Evolutionary conservation across 352 stramenopile species (phyloP), one percentile per base, ranked within the genome.

Genomic region (Pythium folliculosum): DNA sequence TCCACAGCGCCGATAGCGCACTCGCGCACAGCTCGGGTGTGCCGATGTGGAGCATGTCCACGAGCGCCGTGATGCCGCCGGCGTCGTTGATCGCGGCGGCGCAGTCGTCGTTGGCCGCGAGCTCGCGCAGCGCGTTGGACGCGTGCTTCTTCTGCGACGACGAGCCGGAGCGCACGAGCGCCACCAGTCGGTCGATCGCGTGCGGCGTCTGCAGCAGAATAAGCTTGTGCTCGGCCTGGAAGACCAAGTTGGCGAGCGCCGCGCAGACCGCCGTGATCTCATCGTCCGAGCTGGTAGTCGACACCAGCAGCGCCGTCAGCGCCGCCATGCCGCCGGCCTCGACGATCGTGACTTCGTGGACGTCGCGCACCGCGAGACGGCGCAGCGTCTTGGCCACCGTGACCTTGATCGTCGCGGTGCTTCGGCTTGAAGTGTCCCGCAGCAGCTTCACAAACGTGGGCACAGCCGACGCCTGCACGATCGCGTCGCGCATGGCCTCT

Each of bases 201-300:
- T 49, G 1, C 0, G 38, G 14, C 14, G 12, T 30, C 2, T 32
- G 13, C 1, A 67, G 25, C 16, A 67, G 23, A 1, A 65, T 45
- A 0, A 37, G 52, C 61, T 67, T 67, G 61, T 67, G 61, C 40
- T 55, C 40, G 1, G 52, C n/a, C 21, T 56, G 40, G 21, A 56
- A 61, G 0, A 44, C n/a, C 51, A 67, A 4, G 52, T 67, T 61
- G 19, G 38, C 50, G 5, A 67, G 43, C 27, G 61, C 61, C 4
- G 45, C 61, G 14, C 23, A 59, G 7, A 51, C 61, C 6, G 61
- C 50, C 14, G 25, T 58, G 0, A 8, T 60, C 52, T 67, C 30
- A 0, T 30, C 40, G 10, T 60, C 40, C 1, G 37, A 43, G 21
- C 37, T 30, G 12, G 10, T 17, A 6, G 55, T 32, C 32, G 19